Evolutionary conservation across 2,329 filamentous ascomycete species (phyloP).

Genomic region (Nannizziopsis barbatae): DNA sequence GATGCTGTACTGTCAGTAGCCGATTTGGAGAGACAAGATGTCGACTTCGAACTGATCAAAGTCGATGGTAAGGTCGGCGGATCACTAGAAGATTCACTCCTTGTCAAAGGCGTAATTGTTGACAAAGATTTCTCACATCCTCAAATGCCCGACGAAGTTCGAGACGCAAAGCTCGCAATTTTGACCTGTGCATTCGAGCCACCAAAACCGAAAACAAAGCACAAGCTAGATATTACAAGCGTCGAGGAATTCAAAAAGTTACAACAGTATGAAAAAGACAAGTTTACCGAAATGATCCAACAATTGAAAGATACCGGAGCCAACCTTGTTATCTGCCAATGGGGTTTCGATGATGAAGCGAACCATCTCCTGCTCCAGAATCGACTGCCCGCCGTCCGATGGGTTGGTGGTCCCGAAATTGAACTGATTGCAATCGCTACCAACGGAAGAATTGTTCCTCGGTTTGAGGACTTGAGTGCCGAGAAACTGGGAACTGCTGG

Average conservation of each 20-base stretch:
- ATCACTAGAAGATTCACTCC: slow-evolving; percentile 77
- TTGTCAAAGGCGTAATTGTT: slow-evolving; percentile 95
- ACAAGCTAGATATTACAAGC: slow-evolving; percentile 93
- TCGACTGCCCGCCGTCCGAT: slow-evolving; percentile 85
- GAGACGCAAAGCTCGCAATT: slow-evolving; percentile 93
- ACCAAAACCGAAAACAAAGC: slow-evolving; percentile 98
- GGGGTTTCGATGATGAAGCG: slow-evolving; percentile 98
- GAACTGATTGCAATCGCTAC: slow-evolving; percentile 97
- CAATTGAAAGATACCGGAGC: slow-evolving; percentile 96
- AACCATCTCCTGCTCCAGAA: slow-evolving; percentile 97
- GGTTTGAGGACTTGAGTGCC: slow-evolving; percentile 84
- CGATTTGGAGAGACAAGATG: slow-evolving; percentile 89
- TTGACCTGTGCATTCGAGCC: slow-evolving; percentile 97
- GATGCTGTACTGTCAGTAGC: slow-evolving; percentile 95
- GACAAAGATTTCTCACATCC: slow-evolving; percentile 99
- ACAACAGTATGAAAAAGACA: slow-evolving; percentile 87
- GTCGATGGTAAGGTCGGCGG: slow-evolving; percentile 97
- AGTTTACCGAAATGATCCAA: slow-evolving; percentile 97
- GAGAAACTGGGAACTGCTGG: slow-evolving; percentile 88
- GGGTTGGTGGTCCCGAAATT: slow-evolving; percentile 97
- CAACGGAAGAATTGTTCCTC: slow-evolving; percentile 91
- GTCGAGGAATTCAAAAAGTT: slow-evolving; percentile 98
- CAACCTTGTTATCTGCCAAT: slow-evolving; percentile 96
- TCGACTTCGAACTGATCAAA: slow-evolving; percentile 98
- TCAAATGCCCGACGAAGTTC: slow-evolving; percentile 94